Percentiles rank a stretch among this genome's conserved stretches.
These are phyloP conservation scores for Salix purpurea DNA, from an alignment of 345 rosid species.

Conservation along the genomic window DNA sequence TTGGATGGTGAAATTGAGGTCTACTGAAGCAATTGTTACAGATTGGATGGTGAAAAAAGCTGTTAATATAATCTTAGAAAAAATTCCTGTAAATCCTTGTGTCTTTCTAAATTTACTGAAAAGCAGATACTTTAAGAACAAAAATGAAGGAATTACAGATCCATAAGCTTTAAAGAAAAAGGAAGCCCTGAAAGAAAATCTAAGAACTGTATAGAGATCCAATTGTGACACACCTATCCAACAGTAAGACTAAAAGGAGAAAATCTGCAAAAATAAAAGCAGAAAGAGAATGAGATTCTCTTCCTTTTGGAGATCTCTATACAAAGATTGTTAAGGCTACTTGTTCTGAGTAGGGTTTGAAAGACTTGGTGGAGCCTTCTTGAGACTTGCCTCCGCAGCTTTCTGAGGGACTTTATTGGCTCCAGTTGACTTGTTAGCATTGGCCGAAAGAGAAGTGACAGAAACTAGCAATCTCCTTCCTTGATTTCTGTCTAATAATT, in stretches of 20 bases:
- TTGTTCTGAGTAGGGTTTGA: constrained; percentile 56
- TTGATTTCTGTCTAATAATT: constrained; percentile 17
- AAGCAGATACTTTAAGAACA: constrained; percentile 1
- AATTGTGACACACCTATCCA: constrained; percentile 6
- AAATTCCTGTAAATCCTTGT: constrained; percentile 10
- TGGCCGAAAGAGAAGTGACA: constrained; percentile 18
- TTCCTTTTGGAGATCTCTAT: constrained; percentile 6
- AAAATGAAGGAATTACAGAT: constrained; percentile 1
- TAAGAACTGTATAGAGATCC: background rate
- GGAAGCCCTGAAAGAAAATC: background rate
- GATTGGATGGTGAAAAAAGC: background rate
- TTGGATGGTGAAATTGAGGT: background rate
- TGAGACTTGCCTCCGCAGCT: constrained; percentile 39
- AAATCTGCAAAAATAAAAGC: constrained; percentile 8
- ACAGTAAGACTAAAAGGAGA: background rate
- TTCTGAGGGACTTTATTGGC: constrained; percentile 26
- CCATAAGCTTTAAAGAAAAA: background rate
- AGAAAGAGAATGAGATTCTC: constrained; percentile 7
- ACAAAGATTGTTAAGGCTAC: constrained; percentile 13
- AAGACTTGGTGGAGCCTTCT: constrained; percentile 43
- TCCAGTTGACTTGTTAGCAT: constrained; percentile 17
- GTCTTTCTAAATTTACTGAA: constrained; percentile 18
- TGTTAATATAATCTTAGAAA: constrained; percentile 12
- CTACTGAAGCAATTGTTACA: background rate
- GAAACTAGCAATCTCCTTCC: constrained; percentile 38